Evolutionary conservation across 2,329 filamentous ascomycete genomes (phyloP).

Genomic region (Colletotrichum navitas): DNA sequence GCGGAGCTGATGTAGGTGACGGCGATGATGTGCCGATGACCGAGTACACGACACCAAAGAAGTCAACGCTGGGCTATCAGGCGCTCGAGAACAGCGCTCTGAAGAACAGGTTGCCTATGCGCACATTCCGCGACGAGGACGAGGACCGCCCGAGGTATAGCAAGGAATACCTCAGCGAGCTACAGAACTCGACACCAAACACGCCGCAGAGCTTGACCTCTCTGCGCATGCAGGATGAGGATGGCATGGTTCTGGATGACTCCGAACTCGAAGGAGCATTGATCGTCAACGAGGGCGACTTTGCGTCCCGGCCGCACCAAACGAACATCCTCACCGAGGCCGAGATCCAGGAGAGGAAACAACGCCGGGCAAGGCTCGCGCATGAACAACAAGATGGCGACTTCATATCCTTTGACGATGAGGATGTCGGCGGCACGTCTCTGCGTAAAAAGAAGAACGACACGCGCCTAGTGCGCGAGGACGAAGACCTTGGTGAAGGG

Average conservation of each 20-base stretch:
- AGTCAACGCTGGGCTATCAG: conserved; percentile 71
- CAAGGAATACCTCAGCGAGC: conserved; percentile 86
- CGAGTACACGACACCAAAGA: conserved; percentile 72
- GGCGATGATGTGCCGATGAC: conserved; percentile 65
- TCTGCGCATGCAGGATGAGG: conserved; percentile 59
- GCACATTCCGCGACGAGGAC: conserved; percentile 66
- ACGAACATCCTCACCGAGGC: conserved; percentile 56
- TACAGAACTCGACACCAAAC: conserved; percentile 87
- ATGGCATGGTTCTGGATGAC: conserved; percentile 68
- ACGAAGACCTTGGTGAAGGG: conserved; percentile 93
- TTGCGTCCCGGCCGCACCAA: conserved; percentile 50
- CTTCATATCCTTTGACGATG: conserved; percentile 73
- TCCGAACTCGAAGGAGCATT: conserved; percentile 73
- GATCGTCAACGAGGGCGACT: conserved; percentile 68
- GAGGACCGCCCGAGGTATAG: conserved; percentile 84
- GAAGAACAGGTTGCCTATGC: conserved; percentile 70
- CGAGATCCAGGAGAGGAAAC: conserved; percentile 51
- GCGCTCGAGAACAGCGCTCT: conserved; percentile 75
- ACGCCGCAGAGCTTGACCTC: conserved; percentile 76
- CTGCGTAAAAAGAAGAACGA: conserved; percentile 63
- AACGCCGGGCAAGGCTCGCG: conserved; percentile 84
- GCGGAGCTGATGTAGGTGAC: conserved; percentile 60
- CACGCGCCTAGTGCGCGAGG: conserved; percentile 82
- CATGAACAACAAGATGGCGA: conserved; percentile 70
- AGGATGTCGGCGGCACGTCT: conserved; percentile 57